phyloP scores from a whole-genome alignment of 768 basidiomycete genomes.

The Serendipita vermifera region DNA sequence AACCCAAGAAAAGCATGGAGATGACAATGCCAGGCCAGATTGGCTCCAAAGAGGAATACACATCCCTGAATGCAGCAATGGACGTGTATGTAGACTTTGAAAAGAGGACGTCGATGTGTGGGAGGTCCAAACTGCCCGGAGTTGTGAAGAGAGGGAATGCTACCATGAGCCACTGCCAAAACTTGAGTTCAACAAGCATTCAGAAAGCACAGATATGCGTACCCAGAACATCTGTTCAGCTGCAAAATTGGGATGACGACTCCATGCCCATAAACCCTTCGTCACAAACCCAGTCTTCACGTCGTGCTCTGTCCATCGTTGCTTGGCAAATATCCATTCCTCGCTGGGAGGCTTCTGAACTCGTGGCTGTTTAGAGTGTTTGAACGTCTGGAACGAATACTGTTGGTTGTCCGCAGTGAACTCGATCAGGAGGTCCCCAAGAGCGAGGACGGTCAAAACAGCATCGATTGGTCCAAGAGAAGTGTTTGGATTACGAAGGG shows the following conservation, averaged over 20 bases:
- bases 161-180: conserved; percentile 38
- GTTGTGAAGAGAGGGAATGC: conserved; percentile 46
- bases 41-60: conserved; percentile 22
- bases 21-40: conserved; percentile 49
- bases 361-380: conserved; percentile 32
- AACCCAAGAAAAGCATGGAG: conserved; percentile 59
- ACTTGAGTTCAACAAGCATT: conserved; percentile 8
- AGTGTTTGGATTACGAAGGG: conserved; percentile 37
- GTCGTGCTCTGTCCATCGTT: conserved; percentile 56
- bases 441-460: conserved; percentile 42
- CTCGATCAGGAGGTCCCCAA: conserved; percentile 52
- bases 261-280: conserved; percentile 73
- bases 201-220: conserved; percentile 19
- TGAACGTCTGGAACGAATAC: conserved; percentile 70
- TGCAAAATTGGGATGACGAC: conserved; percentile 83
- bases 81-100: conserved; percentile 11
- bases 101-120: background rate
- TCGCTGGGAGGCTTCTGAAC: conserved; percentile 31
- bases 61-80: conserved; percentile 18
- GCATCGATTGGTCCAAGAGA: conserved; percentile 47
- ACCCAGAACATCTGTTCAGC: conserved; percentile 88
- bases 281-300: conserved; percentile 73
- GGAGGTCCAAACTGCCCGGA: conserved; percentile 21
- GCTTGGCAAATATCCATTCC: conserved; percentile 53
- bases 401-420: conserved; percentile 89